Evolutionary conservation across 2,329 filamentous ascomycete genomes (phyloP).

Genomic region (Nemania serpens): DNA sequence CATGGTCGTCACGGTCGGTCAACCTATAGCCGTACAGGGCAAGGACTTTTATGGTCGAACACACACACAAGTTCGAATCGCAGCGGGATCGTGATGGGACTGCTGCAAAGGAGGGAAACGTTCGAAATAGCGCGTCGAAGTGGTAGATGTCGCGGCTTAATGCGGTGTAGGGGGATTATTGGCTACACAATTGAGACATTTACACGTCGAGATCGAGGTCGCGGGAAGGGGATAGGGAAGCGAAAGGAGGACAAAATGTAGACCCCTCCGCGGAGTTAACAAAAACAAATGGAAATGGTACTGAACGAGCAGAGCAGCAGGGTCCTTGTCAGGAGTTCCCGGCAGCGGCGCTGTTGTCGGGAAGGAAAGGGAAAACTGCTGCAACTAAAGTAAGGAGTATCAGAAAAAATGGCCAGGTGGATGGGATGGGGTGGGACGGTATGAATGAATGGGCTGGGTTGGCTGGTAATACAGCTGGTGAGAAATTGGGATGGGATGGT

Average conservation of each 20-base stretch:
- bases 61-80: conserved; percentile 5
- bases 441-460: conserved; percentile 23
- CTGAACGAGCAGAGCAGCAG: neutral
- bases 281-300: conserved; percentile 20
- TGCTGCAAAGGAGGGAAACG: neutral
- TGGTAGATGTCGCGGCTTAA: conserved; percentile 15
- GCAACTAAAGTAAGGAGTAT: conserved; percentile 20
- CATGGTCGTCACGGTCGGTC: conserved; percentile 31
- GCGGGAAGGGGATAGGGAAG: conserved; percentile 16
- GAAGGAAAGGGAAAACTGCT: conserved; percentile 13
- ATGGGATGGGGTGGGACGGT: neutral
- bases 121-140: conserved; percentile 18
- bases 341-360: neutral
- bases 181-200: conserved; percentile 31
- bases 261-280: conserved; percentile 9
- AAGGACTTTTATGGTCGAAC: conserved; percentile 22
- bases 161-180: conserved; percentile 26
- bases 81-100: conserved; percentile 2
- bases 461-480: conserved; percentile 14
- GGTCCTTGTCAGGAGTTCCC: neutral
- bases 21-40: conserved; percentile 22
- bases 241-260: conserved; percentile 16
- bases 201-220: conserved; percentile 19
- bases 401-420: conserved; percentile 17
- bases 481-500: conserved; percentile 21